phyloP scores from a whole-genome alignment of 23 red algal species.

The Gracilaria caudata region DNA sequence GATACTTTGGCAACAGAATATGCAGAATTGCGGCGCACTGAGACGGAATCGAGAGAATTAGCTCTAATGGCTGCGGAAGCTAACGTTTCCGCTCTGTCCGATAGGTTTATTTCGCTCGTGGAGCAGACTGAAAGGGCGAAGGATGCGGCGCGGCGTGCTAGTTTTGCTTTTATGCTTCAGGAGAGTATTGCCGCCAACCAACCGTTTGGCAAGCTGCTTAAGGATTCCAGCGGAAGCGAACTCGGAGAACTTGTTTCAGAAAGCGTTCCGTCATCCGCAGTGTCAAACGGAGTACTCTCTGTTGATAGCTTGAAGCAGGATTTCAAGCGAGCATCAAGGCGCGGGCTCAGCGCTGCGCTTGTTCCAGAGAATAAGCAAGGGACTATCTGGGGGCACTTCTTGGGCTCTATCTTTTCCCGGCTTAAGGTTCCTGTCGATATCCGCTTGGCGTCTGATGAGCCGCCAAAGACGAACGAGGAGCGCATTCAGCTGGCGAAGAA shows the following conservation, averaged over 20 bases:
- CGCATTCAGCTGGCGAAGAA: constrained; percentile 48
- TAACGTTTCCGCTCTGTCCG: constrained; percentile 41
- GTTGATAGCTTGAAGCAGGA: constrained; percentile 43
- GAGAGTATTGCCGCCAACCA: constrained; percentile 17
- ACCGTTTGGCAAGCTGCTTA: constrained; percentile 27
- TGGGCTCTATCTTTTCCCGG: constrained; percentile 59
- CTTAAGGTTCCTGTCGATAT: constrained; percentile 59
- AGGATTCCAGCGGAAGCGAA: constrained; percentile 26
- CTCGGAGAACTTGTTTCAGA: constrained; percentile 52
- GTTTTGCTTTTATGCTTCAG: constrained; percentile 48
- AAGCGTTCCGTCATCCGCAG: constrained; percentile 43
- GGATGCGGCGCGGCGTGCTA: constrained; percentile 45
- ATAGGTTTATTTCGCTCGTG: constrained; percentile 40
- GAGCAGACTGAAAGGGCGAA: constrained; percentile 55
- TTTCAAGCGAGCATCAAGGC: constrained; percentile 19
- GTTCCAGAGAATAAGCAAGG: constrained; percentile 55
- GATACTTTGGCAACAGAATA: constrained; percentile 44
- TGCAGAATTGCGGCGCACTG: constrained; percentile 21
- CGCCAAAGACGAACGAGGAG: constrained; percentile 57
- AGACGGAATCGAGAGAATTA: constrained; percentile 12
- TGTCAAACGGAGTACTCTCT: constrained; percentile 25
- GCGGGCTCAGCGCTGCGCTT: constrained; percentile 47
- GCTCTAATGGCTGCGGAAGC: constrained; percentile 30
- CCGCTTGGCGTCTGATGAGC: constrained; percentile 3
- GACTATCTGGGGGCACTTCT: constrained; percentile 63